A percentile compares a stretch with the other conserved stretches of the same genome.
Conservation (phyloP, 169 alveolate genomes). For the Plasmodium knowlesi region DNA sequence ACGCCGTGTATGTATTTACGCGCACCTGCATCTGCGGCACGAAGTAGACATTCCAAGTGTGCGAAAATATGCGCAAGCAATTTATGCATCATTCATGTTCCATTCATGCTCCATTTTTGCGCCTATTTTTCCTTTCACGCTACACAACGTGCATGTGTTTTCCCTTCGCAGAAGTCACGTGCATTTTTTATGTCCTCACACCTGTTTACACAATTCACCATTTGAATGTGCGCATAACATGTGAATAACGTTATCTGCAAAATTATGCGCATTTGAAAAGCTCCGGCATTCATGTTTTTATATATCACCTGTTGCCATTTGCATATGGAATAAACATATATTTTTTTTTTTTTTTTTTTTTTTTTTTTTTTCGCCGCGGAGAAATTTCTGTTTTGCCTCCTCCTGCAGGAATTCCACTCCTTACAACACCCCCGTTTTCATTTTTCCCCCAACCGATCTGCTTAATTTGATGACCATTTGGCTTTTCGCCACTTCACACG, state of each 20-base stretch:
- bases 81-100: not conserved
- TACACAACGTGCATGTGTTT: not conserved
- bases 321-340: not conserved
- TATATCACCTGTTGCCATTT: not conserved
- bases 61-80: not conserved
- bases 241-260: not conserved
- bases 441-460: not conserved
- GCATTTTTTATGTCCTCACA: not conserved
- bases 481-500: not conserved
- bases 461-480: not conserved
- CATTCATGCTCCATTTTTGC: not conserved
- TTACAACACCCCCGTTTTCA: not conserved
- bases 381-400: not conserved
- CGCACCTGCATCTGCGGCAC: constrained; percentile 7
- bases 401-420: not conserved
- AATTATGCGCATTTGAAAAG: not conserved
- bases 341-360: not conserved
- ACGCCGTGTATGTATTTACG: not conserved
- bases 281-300: not conserved
- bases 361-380: not conserved
- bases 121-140: not conserved
- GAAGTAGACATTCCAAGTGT: not conserved
- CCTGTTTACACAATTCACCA: not conserved
- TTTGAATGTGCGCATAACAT: not conserved
- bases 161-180: not conserved